A percentile compares a stretch with the other conserved stretches of the same genome.
Conservation (phyloP, 192 early-diverging fungal species). For the Podila epicladia region DNA sequence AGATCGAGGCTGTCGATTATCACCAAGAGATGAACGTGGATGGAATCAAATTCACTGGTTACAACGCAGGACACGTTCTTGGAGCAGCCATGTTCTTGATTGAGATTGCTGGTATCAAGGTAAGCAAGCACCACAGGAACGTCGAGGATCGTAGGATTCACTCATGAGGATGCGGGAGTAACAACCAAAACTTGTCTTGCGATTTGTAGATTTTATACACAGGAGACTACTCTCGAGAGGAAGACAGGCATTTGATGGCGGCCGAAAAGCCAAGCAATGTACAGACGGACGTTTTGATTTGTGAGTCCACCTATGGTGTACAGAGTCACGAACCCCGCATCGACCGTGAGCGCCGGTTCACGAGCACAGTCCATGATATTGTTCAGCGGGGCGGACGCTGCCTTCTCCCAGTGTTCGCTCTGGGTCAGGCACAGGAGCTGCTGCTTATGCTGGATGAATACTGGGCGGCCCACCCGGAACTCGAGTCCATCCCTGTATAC, state of each 20-base stretch:
- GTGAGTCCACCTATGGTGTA: constrained; percentile 97
- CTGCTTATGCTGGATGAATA: constrained; percentile 97
- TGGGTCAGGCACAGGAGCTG: constrained; percentile 98
- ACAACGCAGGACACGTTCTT: constrained; percentile 98
- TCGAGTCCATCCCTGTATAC: constrained; percentile 94
- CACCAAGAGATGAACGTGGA: constrained; percentile 97
- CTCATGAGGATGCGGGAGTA: not conserved
- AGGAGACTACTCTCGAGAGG: constrained; percentile 98
- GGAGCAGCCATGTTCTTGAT: constrained; percentile 98
- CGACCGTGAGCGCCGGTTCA: constrained; percentile 91
- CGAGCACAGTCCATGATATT: constrained; percentile 84
- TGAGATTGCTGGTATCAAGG: constrained; percentile 88
- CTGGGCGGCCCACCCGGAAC: constrained; percentile 89
- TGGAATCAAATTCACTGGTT: constrained; percentile 94
- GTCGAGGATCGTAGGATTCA: too few species aligned
- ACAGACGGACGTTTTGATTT: constrained; percentile 91
- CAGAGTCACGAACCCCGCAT: constrained; percentile 95
- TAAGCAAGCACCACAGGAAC: constrained; percentile 16
- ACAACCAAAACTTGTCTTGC: not conserved
- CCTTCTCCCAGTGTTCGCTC: constrained; percentile 94
- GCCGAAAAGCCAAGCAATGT: constrained; percentile 90
- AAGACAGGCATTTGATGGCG: constrained; percentile 97
- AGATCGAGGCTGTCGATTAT: constrained; percentile 95
- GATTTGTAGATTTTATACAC: constrained; percentile 82
- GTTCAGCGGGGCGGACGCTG: constrained; percentile 90